A percentile compares a stretch with the other conserved stretches of the same genome.
Conservation (phyloP, 129 eudicot species). For the Mikania micrantha region DNA sequence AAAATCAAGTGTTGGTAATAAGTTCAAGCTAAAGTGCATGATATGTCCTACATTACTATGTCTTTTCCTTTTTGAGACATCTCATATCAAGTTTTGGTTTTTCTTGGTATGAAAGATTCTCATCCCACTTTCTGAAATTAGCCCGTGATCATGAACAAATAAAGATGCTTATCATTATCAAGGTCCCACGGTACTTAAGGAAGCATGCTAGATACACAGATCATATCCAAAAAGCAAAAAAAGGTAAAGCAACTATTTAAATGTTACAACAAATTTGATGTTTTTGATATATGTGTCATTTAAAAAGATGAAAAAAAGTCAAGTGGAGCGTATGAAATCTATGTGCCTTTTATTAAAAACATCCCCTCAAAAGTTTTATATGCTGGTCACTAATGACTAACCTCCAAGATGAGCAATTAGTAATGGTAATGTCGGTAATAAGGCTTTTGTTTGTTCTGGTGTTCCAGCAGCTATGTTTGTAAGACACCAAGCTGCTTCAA, state of each 20-base stretch:
- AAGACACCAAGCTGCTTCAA: constrained; percentile 99
- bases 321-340: constrained; percentile 25
- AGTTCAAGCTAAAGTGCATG: constrained; percentile 19
- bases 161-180: constrained; percentile 21
- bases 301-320: constrained; percentile 22
- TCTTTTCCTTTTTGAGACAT: constrained; percentile 22
- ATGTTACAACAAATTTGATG: constrained; percentile 16
- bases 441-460: constrained; percentile 88
- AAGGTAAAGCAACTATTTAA: constrained; percentile 19
- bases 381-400: constrained; percentile 26
- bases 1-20: not conserved
- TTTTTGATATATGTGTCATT: constrained; percentile 12
- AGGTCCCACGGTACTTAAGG: constrained; percentile 21
- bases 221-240: constrained; percentile 19
- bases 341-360: constrained; percentile 3
- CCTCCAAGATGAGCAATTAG: constrained; percentile 97
- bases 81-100: constrained; percentile 23
- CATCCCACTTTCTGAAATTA: constrained; percentile 12
- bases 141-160: constrained; percentile 29
- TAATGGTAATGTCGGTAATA: constrained; percentile 86
- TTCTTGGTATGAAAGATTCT: constrained; percentile 17
- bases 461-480: constrained; percentile 95
- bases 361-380: not conserved
- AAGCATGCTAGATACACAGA: constrained; percentile 22
- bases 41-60: constrained; percentile 27